These are phyloP conservation scores for Planoprotostelium fungivorum DNA, from an alignment of 78 protist genomes.

Conservation along the genomic window DNA sequence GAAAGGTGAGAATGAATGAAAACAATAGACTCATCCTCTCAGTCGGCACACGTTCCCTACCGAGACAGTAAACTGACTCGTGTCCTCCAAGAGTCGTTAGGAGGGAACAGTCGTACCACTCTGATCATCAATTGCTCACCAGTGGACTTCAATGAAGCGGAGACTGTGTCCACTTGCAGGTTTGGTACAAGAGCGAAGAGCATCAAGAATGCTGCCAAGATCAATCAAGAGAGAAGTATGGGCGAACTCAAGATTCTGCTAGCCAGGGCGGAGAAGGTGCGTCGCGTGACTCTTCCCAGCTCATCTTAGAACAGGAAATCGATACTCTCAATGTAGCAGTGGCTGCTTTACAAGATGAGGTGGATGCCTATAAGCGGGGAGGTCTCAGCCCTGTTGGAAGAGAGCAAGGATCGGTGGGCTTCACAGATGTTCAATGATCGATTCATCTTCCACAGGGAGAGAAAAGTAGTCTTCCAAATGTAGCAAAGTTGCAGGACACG, in stretches of 20 bases:
- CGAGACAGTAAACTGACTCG: conserved; percentile 91
- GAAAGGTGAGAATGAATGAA: conserved; percentile 15
- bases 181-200: conserved; percentile 83
- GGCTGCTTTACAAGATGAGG: neutral
- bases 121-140: conserved; percentile 73
- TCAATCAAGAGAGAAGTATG: conserved; percentile 65
- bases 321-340: neutral
- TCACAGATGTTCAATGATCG: too few relatives aligned
- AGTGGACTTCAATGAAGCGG: conserved; percentile 47
- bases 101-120: conserved; percentile 87
- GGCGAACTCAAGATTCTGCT: conserved; percentile 16
- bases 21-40: neutral
- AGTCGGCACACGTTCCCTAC: conserved; percentile 77
- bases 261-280: conserved; percentile 11
- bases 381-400: neutral
- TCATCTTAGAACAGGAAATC: neutral
- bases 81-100: conserved; percentile 85
- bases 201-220: conserved; percentile 75
- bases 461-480: neutral
- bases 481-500: neutral
- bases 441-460: too few relatives aligned
- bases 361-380: neutral
- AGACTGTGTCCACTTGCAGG: conserved; percentile 73
- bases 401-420: too few relatives aligned
- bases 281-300: neutral